phyloP scores from a whole-genome alignment of 108 stramenopile species.

The Chaetoceros tenuissimus region DNA sequence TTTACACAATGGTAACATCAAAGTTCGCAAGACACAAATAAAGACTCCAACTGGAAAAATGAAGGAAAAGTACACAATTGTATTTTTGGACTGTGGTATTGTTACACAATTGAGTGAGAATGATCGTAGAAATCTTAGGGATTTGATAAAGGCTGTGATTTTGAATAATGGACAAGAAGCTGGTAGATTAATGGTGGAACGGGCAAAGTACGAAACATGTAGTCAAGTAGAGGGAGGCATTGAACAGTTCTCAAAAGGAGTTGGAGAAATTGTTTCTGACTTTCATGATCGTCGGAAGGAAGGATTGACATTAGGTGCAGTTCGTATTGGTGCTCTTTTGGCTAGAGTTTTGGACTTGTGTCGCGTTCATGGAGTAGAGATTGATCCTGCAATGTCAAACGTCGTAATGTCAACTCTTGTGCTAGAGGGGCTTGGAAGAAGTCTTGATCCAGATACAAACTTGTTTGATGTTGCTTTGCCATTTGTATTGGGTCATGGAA shows the following conservation, averaged over 20 bases:
- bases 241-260: constrained; percentile 70
- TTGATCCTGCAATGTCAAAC: constrained; percentile 85
- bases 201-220: constrained; percentile 79
- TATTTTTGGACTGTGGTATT: constrained; percentile 86
- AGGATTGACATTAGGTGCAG: constrained; percentile 80
- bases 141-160: constrained; percentile 79
- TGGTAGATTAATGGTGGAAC: constrained; percentile 81
- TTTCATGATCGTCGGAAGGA: constrained; percentile 78
- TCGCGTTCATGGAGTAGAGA: constrained; percentile 73
- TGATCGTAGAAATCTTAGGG: constrained; percentile 68
- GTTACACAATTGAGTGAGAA: constrained; percentile 49
- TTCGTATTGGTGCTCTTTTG: constrained; percentile 70
- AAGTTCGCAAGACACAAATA: background rate
- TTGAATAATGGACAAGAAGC: constrained; percentile 76
- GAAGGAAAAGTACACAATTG: constrained; percentile 37
- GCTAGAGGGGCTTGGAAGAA: constrained; percentile 81
- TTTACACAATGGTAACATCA: constrained; percentile 59
- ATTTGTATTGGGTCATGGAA: constrained; percentile 63
- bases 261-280: constrained; percentile 69
- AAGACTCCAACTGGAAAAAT: constrained; percentile 1
- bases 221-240: constrained; percentile 66
- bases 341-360: constrained; percentile 74
- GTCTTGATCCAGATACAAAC: constrained; percentile 77
- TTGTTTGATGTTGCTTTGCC: constrained; percentile 73
- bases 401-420: constrained; percentile 82